Conservation (phyloP, 2,329 filamentous ascomycete species). For the Elsinoe fawcettii region DNA sequence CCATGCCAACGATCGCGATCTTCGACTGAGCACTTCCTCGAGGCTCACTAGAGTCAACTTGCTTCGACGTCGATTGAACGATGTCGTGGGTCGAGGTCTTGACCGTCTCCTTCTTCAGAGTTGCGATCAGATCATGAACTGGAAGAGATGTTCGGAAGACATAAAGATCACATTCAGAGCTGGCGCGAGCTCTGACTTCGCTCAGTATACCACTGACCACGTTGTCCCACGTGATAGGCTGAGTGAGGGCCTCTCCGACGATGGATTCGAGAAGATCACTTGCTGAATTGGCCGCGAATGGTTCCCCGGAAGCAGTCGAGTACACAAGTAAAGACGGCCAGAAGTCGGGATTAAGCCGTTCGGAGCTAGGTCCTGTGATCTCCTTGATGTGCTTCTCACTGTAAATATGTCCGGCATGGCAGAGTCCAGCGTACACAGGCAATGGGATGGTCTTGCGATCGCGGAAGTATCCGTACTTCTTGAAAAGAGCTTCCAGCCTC, state of each 20-base stretch:
- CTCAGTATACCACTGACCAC: slow-evolving; percentile 23
- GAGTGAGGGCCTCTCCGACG: slow-evolving; percentile 22
- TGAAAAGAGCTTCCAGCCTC: slow-evolving; percentile 24
- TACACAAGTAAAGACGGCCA: slow-evolving; percentile 26
- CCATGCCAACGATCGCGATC: slow-evolving; percentile 24
- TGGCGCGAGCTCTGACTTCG: background rate
- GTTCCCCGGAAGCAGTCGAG: slow-evolving; percentile 28
- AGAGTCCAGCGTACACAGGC: slow-evolving; percentile 25
- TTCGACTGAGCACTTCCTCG: background rate
- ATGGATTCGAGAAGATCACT: slow-evolving; percentile 21
- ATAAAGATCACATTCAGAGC: slow-evolving; percentile 16
- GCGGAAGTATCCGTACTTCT: slow-evolving; percentile 23
- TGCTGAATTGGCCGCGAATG: slow-evolving; percentile 24
- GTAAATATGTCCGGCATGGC: slow-evolving; percentile 28
- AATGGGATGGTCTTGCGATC: slow-evolving; percentile 17
- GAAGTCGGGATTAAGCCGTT: slow-evolving; percentile 10
- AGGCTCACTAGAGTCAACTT: background rate
- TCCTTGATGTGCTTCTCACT: slow-evolving; percentile 23
- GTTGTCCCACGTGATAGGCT: slow-evolving; percentile 25
- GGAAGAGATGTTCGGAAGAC: slow-evolving; percentile 22
- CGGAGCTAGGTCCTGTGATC: slow-evolving; percentile 22
- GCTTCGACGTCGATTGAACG: background rate
- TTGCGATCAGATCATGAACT: slow-evolving; percentile 20
- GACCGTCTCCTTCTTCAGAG: slow-evolving; percentile 2
- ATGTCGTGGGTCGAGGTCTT: background rate